These are phyloP conservation scores for Atkinsonella texensis DNA, from an alignment of 2,329 filamentous ascomycete genomes.

Conservation along the genomic window DNA sequence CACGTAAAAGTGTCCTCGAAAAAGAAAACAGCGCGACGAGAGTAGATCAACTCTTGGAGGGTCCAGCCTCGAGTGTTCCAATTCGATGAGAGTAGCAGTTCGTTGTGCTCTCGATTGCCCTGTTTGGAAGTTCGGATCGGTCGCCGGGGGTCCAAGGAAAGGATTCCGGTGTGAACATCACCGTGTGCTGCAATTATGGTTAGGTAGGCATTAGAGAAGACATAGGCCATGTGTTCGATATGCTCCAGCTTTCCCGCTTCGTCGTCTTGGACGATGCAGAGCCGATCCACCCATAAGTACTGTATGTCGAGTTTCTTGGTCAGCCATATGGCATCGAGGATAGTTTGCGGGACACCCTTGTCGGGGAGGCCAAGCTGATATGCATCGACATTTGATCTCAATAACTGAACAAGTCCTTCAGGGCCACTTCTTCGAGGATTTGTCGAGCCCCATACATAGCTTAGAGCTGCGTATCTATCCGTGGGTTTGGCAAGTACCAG, in stretches of 20 bases:
- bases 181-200: slow-evolving; percentile 32
- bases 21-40: slow-evolving; percentile 30
- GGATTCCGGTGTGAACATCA: slow-evolving; percentile 25
- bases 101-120: slow-evolving; percentile 21
- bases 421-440: slow-evolving; percentile 15
- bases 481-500: slow-evolving; percentile 26
- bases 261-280: slow-evolving; percentile 34
- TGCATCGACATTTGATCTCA: slow-evolving; percentile 24
- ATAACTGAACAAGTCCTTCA: slow-evolving; percentile 19
- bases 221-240: slow-evolving; percentile 30
- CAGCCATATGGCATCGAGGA: slow-evolving; percentile 32
- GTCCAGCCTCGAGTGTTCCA: slow-evolving; percentile 33
- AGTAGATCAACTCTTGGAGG: slow-evolving; percentile 30
- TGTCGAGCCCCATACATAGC: slow-evolving; percentile 30
- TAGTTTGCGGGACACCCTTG: slow-evolving; percentile 26
- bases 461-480: slow-evolving; percentile 32
- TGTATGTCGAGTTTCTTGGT: slow-evolving; percentile 29
- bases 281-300: slow-evolving; percentile 34
- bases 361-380: slow-evolving; percentile 25
- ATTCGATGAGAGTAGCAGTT: slow-evolving; percentile 24
- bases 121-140: slow-evolving; percentile 14
- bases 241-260: slow-evolving; percentile 26
- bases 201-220: slow-evolving; percentile 33
- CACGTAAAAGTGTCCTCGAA: slow-evolving; percentile 31
- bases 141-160: slow-evolving; percentile 23